Evolutionary conservation across 2,329 filamentous ascomycete genomes (phyloP).

Genomic region (Penicillium aurantiogriseum): DNA sequence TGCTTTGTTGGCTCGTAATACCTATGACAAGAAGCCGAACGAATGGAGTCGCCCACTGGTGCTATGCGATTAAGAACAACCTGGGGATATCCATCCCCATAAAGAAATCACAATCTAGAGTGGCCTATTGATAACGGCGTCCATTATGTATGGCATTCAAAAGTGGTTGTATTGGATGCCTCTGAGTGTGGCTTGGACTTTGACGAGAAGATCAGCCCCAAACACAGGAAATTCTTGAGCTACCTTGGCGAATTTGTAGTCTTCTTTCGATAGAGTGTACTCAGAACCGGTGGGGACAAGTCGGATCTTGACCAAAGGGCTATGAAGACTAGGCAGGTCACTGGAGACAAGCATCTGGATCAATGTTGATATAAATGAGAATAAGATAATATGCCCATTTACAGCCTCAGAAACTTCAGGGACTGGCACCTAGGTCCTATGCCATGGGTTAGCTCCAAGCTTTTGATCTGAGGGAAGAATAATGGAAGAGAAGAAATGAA

Average conservation of each 20-base stretch:
- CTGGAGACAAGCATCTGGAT: too few relatives aligned
- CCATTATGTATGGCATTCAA: not conserved
- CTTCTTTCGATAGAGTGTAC: not conserved
- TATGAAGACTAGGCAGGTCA: too few relatives aligned
- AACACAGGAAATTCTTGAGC: not conserved
- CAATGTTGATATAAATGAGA: too few relatives aligned
- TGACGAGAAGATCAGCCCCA: not conserved
- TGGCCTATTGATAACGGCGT: not conserved
- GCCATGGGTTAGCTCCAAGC: too few relatives aligned
- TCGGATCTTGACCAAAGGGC: too few relatives aligned
- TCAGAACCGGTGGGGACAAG: too few relatives aligned
- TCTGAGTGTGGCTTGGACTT: not conserved
- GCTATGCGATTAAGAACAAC: not conserved
- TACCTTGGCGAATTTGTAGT: not conserved
- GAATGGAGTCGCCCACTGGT: not conserved
- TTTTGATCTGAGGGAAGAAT: too few relatives aligned
- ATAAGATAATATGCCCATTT: too few relatives aligned
- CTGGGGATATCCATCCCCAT: not conserved
- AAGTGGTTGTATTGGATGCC: not conserved
- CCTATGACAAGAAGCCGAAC: not conserved
- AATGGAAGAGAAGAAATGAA: not conserved
- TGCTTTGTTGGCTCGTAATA: too few relatives aligned
- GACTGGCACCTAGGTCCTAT: too few relatives aligned
- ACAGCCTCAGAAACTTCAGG: too few relatives aligned
- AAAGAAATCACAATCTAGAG: not conserved